Conservation (phyloP, 495 filamentous ascomycete species). For the Neurospora sp. region DNA sequence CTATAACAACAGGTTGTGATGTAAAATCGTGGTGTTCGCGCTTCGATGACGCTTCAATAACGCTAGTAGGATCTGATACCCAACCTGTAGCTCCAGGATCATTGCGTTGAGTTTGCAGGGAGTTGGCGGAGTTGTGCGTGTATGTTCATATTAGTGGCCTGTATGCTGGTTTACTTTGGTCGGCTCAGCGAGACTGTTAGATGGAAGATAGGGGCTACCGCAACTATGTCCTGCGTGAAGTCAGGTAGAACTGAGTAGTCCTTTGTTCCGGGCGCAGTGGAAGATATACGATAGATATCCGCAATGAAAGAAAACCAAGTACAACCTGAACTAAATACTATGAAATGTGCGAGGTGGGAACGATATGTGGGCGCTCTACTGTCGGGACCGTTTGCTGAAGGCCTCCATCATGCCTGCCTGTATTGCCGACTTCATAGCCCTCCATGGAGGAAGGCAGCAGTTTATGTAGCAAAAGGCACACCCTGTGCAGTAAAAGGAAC, state of each 20-base stretch:
- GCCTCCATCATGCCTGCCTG: no score
- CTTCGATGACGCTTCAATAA: not conserved
- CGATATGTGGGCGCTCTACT: not conserved
- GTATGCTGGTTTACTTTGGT: not conserved
- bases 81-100: not conserved
- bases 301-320: not conserved
- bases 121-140: not conserved
- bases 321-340: not conserved
- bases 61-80: not conserved
- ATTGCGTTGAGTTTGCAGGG: not conserved
- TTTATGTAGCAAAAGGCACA: no score
- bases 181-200: not conserved
- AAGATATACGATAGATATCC: not conserved
- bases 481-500: no score
- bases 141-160: not conserved
- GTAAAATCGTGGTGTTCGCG: not conserved
- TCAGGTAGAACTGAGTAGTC: not conserved
- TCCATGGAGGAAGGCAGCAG: no score
- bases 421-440: no score
- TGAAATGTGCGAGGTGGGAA: not conserved
- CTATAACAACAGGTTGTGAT: constrained; percentile 12
- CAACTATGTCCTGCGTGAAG: not conserved
- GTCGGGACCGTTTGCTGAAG: not conserved
- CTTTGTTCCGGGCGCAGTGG: not conserved
- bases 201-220: not conserved